A percentile compares a stretch with the other conserved stretches of the same genome.
Evolutionary conservation across 2,329 filamentous ascomycete genomes (phyloP).

Genomic region (Aspergillus sergii): DNA sequence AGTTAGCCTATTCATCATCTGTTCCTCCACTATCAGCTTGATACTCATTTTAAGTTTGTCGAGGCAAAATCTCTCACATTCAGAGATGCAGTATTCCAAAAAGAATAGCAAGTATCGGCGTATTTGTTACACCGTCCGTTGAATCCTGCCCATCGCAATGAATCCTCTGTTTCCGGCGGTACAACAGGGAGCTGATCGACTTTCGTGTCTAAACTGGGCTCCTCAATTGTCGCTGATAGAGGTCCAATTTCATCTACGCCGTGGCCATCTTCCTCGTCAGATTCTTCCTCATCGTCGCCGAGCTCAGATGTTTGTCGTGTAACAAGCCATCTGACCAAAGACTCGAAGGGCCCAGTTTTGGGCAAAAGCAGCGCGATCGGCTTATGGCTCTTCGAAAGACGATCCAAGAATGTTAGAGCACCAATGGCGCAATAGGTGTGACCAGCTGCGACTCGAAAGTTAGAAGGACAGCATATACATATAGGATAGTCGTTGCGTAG

Average conservation of each 20-base stretch:
- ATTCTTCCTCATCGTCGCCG: slow-evolving; percentile 46
- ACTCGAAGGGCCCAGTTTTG: slow-evolving; percentile 35
- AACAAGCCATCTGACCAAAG: slow-evolving; percentile 59
- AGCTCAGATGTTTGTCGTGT: slow-evolving; percentile 65
- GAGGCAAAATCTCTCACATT: slow-evolving; percentile 37
- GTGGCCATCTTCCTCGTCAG: slow-evolving; percentile 46
- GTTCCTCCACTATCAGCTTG: slow-evolving; percentile 22
- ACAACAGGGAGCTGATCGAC: slow-evolving; percentile 32
- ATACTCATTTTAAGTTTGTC: neutral
- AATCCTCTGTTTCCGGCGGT: slow-evolving; percentile 25
- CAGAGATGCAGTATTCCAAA: slow-evolving; percentile 78
- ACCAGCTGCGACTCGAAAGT: slow-evolving; percentile 60
- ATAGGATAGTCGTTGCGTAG: neutral
- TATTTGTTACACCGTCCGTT: slow-evolving; percentile 90
- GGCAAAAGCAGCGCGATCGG: slow-evolving; percentile 27
- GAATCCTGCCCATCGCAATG: slow-evolving; percentile 68
- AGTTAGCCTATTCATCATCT: slow-evolving; percentile 61
- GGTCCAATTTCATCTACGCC: slow-evolving; percentile 15
- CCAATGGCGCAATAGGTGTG: slow-evolving; percentile 88
- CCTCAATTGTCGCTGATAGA: slow-evolving; percentile 9
- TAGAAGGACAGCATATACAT: slow-evolving; percentile 16
- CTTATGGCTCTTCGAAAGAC: slow-evolving; percentile 49
- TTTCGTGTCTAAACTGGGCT: slow-evolving; percentile 25
- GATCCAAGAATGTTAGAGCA: slow-evolving; percentile 74
- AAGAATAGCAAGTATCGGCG: slow-evolving; percentile 93